Conservation (phyloP, 495 filamentous ascomycete genomes). For the Penicillium salamii region DNA sequence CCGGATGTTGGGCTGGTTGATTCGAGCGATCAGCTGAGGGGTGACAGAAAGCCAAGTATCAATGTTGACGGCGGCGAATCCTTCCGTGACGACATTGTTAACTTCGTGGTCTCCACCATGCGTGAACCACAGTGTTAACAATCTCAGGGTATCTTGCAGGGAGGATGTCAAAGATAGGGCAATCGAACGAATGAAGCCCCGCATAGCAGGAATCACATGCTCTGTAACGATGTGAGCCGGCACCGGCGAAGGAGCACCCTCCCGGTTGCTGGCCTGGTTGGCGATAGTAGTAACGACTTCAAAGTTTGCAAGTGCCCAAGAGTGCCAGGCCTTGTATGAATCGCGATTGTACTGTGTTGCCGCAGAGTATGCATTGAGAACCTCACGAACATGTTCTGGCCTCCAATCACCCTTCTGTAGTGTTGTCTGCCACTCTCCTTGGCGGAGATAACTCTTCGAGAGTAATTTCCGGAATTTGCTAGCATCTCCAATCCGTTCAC, state of each 20-base stretch:
- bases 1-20: slow-evolving; percentile 86
- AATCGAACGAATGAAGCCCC: slow-evolving; percentile 95
- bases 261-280: slow-evolving; percentile 59
- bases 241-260: slow-evolving; percentile 45
- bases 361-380: slow-evolving; percentile 81
- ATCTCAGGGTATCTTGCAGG: slow-evolving; percentile 87
- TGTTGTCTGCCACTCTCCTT: slow-evolving; percentile 90
- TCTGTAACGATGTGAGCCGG: slow-evolving; percentile 67
- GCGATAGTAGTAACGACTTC: slow-evolving; percentile 86
- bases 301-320: slow-evolving; percentile 98
- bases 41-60: slow-evolving; percentile 99
- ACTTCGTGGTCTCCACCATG: slow-evolving; percentile 88
- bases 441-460: slow-evolving; percentile 90
- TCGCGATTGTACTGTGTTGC: slow-evolving; percentile 87
- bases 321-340: slow-evolving; percentile 99
- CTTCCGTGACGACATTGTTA: slow-evolving; percentile 80
- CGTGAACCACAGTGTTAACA: slow-evolving; percentile 94
- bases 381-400: slow-evolving; percentile 61
- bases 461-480: slow-evolving; percentile 65
- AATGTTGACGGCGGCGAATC: slow-evolving; percentile 84
- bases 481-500: slow-evolving; percentile 42
- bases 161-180: slow-evolving; percentile 86
- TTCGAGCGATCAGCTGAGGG: slow-evolving; percentile 92
- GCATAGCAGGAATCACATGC: slow-evolving; percentile 90
- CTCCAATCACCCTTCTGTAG: slow-evolving; percentile 84